Percentiles rank a stretch among this genome's conserved stretches.
These are phyloP conservation scores for Beverwykella pulmonaria DNA, from an alignment of 495 filamentous ascomycete species.

Conservation along the genomic window DNA sequence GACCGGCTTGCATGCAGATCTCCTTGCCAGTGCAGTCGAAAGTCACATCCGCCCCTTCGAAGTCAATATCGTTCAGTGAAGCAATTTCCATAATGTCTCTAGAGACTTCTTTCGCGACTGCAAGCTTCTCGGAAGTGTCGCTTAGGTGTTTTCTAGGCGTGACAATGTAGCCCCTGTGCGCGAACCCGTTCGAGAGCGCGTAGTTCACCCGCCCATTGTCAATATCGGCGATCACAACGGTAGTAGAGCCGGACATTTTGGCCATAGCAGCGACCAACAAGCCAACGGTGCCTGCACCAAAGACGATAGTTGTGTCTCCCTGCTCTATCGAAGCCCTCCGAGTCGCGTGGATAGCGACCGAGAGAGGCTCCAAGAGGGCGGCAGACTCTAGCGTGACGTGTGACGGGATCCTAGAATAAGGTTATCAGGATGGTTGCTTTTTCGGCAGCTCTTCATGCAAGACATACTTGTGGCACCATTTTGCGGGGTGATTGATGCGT, in stretches of 20 bases:
- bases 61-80: conserved; percentile 34
- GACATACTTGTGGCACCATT: conserved; percentile 46
- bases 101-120: conserved; percentile 37
- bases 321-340: conserved; percentile 39
- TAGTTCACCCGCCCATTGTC: conserved; percentile 41
- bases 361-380: conserved; percentile 41
- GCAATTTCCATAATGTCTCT: conserved; percentile 35
- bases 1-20: conserved; percentile 42
- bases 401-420: conserved; percentile 35
- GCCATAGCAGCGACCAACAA: conserved; percentile 42
- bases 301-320: conserved; percentile 42
- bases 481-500: conserved; percentile 43
- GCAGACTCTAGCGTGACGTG: conserved; percentile 39
- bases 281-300: conserved; percentile 43
- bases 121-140: conserved; percentile 33
- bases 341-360: conserved; percentile 42
- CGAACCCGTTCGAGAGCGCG: conserved; percentile 39
- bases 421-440: conserved; percentile 33
- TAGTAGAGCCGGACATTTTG: conserved; percentile 39
- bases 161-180: conserved; percentile 39
- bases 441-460: conserved; percentile 28
- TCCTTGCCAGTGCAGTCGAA: conserved; percentile 46
- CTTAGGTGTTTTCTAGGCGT: conserved; percentile 30
- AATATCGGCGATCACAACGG: conserved; percentile 43
- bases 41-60: conserved; percentile 41